These are phyloP conservation scores for Globisporangium recalcitrans DNA, from an alignment of 352 stramenopile genomes.

Conservation along the genomic window DNA sequence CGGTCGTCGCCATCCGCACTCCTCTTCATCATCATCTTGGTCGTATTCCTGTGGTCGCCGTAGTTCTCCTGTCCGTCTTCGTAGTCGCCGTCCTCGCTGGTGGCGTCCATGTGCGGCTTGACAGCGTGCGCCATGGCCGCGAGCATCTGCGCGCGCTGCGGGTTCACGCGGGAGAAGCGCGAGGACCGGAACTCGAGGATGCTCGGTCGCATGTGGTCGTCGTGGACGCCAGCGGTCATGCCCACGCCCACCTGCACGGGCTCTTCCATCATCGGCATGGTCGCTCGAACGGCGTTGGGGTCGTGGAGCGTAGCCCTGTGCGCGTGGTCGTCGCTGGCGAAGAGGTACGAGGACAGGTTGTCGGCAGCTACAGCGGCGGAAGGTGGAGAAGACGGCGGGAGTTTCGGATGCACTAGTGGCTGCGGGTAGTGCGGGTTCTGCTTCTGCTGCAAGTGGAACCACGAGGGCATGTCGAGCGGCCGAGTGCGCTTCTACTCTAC, in stretches of 20 bases:
- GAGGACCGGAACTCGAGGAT: conserved; percentile 45
- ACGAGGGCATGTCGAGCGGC: conserved; percentile 8
- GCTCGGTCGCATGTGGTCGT: conserved; percentile 30
- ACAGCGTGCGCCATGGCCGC: conserved; percentile 23
- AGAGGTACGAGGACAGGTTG: conserved; percentile 7
- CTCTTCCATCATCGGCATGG: conserved; percentile 13
- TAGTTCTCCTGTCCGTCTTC: conserved; percentile 6
- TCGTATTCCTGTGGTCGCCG: background rate
- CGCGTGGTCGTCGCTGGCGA: background rate
- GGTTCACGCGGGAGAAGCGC: conserved; percentile 40
- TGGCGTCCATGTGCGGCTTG: conserved; percentile 4
- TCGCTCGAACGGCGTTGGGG: background rate
- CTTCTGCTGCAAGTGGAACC: conserved; percentile 5
- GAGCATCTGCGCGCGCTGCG: conserved; percentile 45
- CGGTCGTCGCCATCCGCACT: background rate
- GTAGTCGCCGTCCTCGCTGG: background rate
- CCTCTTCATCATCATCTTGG: background rate
- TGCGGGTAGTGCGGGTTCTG: background rate
- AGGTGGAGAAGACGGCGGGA: background rate
- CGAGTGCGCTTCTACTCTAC: background rate
- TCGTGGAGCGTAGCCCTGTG: background rate
- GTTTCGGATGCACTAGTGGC: background rate
- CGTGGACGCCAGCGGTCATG: conserved; percentile 12
- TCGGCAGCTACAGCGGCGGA: background rate
- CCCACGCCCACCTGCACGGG: conserved; percentile 23